These are phyloP conservation scores for Rhipidocladum racemiflorum DNA, from an alignment of 176 grass and related monocot species.

Conservation along the genomic window DNA sequence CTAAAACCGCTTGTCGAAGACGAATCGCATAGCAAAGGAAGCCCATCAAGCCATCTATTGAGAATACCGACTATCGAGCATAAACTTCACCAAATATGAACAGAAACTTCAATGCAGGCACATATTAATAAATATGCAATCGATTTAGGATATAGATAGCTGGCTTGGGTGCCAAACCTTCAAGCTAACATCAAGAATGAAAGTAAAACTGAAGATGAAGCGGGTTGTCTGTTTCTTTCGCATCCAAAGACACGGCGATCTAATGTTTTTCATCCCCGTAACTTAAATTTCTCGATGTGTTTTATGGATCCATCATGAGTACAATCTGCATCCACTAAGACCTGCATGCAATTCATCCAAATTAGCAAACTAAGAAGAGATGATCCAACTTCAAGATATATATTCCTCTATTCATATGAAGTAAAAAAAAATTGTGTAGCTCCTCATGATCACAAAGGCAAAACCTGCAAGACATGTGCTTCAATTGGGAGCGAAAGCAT, in stretches of 20 bases:
- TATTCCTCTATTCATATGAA: too few species aligned
- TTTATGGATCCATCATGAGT: slow-evolving; percentile 97
- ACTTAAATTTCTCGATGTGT: slow-evolving; percentile 92
- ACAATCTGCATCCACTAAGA: slow-evolving; percentile 95
- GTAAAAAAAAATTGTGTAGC: too few species aligned
- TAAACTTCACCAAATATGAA: slow-evolving; percentile 6
- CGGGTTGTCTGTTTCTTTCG: slow-evolving; percentile 75
- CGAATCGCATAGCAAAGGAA: slow-evolving; percentile 49
- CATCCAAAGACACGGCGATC: slow-evolving; percentile 85
- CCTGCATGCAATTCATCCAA: slow-evolving; percentile 40
- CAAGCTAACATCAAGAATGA: slow-evolving; percentile 22
- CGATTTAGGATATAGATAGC: slow-evolving; percentile 24
- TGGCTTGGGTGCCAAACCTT: background rate
- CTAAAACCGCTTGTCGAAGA: slow-evolving; percentile 81
- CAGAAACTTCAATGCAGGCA: background rate
- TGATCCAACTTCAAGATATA: too few species aligned
- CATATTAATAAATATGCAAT: background rate
- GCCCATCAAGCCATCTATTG: background rate
- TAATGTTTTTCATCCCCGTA: slow-evolving; percentile 95
- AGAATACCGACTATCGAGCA: background rate
- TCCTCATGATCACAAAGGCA: too few species aligned
- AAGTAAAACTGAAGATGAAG: slow-evolving; percentile 72
- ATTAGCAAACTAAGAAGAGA: background rate
- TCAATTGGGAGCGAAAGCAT: too few species aligned
- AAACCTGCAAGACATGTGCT: too few species aligned